These are phyloP conservation scores for Hanseniaspora hatyaiensis DNA, from an alignment of 805 yeast genomes.

Conservation along the genomic window DNA sequence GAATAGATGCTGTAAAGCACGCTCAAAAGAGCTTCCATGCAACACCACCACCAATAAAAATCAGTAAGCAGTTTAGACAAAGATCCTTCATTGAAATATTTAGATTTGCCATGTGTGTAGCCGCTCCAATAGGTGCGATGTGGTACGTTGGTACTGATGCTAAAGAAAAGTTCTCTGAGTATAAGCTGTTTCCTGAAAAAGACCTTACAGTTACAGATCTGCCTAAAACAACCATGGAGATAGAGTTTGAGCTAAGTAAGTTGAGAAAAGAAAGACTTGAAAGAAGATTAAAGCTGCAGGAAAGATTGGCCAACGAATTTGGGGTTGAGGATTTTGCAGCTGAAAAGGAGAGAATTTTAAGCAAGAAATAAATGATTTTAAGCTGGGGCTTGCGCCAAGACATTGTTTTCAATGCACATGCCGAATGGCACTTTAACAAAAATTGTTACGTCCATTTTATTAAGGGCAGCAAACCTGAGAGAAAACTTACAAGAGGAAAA, in stretches of 20 bases:
- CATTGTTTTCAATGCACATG: neutral
- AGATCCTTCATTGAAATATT: constrained; percentile 46
- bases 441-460: neutral
- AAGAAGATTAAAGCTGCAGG: constrained; percentile 62
- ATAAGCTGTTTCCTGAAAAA: constrained; percentile 97
- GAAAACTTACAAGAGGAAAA: too few species aligned
- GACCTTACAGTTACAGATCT: constrained; percentile 70
- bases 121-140: constrained; percentile 86
- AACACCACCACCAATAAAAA: constrained; percentile 2
- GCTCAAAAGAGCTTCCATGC: constrained; percentile 16
- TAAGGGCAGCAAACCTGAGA: too few species aligned
- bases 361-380: constrained; percentile 19
- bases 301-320: constrained; percentile 48
- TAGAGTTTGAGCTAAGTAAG: constrained; percentile 81
- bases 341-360: constrained; percentile 31
- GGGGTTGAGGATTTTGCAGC: constrained; percentile 49
- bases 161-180: constrained; percentile 75
- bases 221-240: constrained; percentile 87
- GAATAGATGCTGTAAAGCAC: constrained; percentile 1
- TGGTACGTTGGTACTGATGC: constrained; percentile 85
- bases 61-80: constrained; percentile 14
- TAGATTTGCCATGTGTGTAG: constrained; percentile 66
- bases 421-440: neutral
- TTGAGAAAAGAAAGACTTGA: constrained; percentile 65
- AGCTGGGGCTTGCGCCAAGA: too few species aligned